Base-by-base conservation (phyloP, 805 yeast species). In the Spencermartinsiella europaea region DNA sequence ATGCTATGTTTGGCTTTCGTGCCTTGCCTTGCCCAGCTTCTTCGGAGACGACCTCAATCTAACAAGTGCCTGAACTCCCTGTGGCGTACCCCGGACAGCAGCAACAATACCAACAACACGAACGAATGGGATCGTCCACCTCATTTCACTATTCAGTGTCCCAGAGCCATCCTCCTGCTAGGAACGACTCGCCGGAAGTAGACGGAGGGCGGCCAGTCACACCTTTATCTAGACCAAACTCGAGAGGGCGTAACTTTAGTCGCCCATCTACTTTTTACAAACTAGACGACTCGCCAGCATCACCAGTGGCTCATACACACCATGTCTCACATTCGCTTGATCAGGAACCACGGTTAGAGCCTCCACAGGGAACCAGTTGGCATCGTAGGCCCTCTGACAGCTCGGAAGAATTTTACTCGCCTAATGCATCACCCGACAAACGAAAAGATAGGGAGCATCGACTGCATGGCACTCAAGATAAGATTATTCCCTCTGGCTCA, bases 241-340 rank as follows among this genome's bases (percentile, higher is more conserved):
- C 47, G 12, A 33, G 50, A 17, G 47, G 53, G 16, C 43, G 54
- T 22, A 56, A 56, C 47, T 56, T 56, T 43, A 47, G 53, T 15
- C 47, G 59, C 16, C 59, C 59, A 2, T 43, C 53, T 36, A 55
- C 57, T 19, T 47, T 51, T 31, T 55, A 53, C 42, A 48, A 46
- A 38, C 25, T 47, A n/a, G 51, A 46, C 15, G 43, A 44, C 5
- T 16, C 33, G 16, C 7, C 7, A 20, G 21, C 40, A 12, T 15
- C 21, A 15, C 42, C 42, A 14, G n/a, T 5, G 7, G n/a, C n/a
- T n/a, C n/a, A n/a, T n/a, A n/a, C n/a, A n/a, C n/a, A 21, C 21
- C 14, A 25, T 5, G 4, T 27, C 10, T 38, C 22, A 12, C 31
- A 25, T 12, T 25, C 31, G 31, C 31, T 25, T 7, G 31, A 25